Evolutionary conservation across 148 eudicot genomes (phyloP).

Genomic region (Diospyros lotus): DNA sequence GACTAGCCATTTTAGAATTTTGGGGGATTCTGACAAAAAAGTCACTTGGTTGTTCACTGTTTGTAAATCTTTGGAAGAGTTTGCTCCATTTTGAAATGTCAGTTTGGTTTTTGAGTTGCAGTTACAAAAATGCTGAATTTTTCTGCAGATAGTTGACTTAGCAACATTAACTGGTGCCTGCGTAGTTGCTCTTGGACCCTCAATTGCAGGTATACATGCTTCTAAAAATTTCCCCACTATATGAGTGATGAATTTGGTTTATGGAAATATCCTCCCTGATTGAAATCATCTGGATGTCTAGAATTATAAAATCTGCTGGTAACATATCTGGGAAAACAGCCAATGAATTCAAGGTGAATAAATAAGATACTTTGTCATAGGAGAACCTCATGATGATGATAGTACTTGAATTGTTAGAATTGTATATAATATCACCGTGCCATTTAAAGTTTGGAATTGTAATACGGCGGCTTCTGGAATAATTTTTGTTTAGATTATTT

Average conservation of each 20-base stretch:
- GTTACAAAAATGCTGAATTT: conserved; percentile 10
- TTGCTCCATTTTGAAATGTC: neutral
- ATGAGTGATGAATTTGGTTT: neutral
- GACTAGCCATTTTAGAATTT: neutral
- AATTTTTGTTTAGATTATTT: neutral
- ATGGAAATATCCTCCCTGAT: neutral
- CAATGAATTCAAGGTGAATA: neutral
- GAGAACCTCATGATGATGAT: neutral
- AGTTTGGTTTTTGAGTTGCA: neutral
- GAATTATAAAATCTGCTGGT: neutral
- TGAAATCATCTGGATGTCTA: neutral
- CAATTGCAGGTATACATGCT: conserved; percentile 71
- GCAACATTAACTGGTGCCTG: conserved; percentile 96
- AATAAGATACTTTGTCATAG: neutral
- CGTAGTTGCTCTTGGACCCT: conserved; percentile 81
- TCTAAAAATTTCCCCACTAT: conserved; percentile 6
- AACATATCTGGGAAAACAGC: neutral
- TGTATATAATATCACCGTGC: neutral
- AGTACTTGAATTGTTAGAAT: neutral
- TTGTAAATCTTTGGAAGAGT: neutral
- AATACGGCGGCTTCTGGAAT: neutral
- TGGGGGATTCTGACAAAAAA: neutral
- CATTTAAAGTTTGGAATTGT: neutral
- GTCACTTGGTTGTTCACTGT: neutral
- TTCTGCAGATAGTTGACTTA: conserved; percentile 79